A percentile compares a stretch with the other conserved stretches of the same genome.
These are phyloP conservation scores for Aspergillus oerlinghausenensis DNA, from an alignment of 2,329 filamentous ascomycete species.

Conservation along the genomic window DNA sequence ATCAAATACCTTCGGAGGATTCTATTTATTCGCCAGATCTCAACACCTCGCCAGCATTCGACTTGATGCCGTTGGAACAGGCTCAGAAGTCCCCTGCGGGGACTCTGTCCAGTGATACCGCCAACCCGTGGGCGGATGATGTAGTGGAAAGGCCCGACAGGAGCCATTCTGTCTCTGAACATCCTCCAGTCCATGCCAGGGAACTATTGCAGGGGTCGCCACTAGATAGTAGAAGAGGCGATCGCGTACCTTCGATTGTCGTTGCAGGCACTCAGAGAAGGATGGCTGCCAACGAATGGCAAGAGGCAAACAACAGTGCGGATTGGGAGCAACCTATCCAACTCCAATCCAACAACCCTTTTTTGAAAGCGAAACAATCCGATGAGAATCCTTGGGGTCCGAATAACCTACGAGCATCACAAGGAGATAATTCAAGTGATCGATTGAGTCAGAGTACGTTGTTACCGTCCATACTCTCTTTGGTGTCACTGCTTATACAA, in stretches of 20 bases:
- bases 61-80: slow-evolving; percentile 35
- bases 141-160: slow-evolving; percentile 19
- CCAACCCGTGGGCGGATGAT: slow-evolving; percentile 31
- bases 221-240: slow-evolving; percentile 7
- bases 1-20: slow-evolving; percentile 24
- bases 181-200: slow-evolving; percentile 3
- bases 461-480: not conserved
- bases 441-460: slow-evolving; percentile 31
- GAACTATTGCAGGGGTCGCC: not conserved
- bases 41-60: slow-evolving; percentile 35
- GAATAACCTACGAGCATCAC: slow-evolving; percentile 11
- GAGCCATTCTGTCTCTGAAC: slow-evolving; percentile 5
- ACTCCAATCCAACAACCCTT: slow-evolving; percentile 39
- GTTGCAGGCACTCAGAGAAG: slow-evolving; percentile 19
- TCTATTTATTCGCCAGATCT: slow-evolving; percentile 36
- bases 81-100: slow-evolving; percentile 33
- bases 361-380: slow-evolving; percentile 27
- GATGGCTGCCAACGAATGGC: slow-evolving; percentile 19
- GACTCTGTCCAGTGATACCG: slow-evolving; percentile 22
- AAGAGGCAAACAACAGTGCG: slow-evolving; percentile 17
- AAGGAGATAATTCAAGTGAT: slow-evolving; percentile 20
- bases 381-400: slow-evolving; percentile 19
- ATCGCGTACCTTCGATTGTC: slow-evolving; percentile 19
- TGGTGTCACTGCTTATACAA: slow-evolving; percentile 11
- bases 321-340: slow-evolving; percentile 20